Conservation (phyloP, 352 stramenopile species). For the Phytophthora boehmeriae region DNA sequence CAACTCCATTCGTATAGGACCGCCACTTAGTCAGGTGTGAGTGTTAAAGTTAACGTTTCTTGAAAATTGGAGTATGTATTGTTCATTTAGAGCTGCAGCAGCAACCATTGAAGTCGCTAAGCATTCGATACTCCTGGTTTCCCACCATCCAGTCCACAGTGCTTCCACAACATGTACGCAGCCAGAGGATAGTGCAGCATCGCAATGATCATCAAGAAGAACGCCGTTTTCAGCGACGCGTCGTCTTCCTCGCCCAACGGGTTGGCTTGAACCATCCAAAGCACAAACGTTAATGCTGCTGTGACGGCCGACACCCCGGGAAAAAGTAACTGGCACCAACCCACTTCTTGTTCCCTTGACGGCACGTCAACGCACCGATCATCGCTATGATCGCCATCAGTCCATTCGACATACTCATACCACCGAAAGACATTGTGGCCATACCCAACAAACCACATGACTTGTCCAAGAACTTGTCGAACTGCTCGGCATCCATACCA, state of each 20-base stretch:
- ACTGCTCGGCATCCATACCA: constrained; percentile 47
- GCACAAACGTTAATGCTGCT: constrained; percentile 28
- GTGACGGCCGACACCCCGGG: constrained; percentile 14
- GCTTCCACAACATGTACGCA: constrained; percentile 37
- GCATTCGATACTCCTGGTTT: constrained; percentile 15
- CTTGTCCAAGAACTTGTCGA: constrained; percentile 64
- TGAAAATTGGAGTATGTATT: not conserved
- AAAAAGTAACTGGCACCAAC: constrained; percentile 25
- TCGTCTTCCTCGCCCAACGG: constrained; percentile 63
- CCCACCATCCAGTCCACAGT: constrained; percentile 18
- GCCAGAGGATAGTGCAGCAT: constrained; percentile 58
- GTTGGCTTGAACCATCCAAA: constrained; percentile 56
- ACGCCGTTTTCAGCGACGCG: constrained; percentile 52
- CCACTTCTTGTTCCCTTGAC: constrained; percentile 25
- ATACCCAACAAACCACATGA: constrained; percentile 51
- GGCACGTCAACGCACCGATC: constrained; percentile 60
- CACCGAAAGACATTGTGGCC: constrained; percentile 47
- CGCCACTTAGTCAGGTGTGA: constrained; percentile 24
- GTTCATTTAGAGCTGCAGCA: not conserved
- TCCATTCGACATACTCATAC: constrained; percentile 43
- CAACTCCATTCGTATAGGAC: constrained; percentile 8
- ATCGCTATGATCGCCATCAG: constrained; percentile 55
- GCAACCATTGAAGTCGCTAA: not conserved
- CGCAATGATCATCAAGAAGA: constrained; percentile 67
- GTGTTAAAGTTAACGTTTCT: constrained; percentile 14